A percentile compares a stretch with the other conserved stretches of the same genome.
Evolutionary conservation across 2,329 filamentous ascomycete genomes (phyloP).

Genomic region (Harringtonia lauricola): DNA sequence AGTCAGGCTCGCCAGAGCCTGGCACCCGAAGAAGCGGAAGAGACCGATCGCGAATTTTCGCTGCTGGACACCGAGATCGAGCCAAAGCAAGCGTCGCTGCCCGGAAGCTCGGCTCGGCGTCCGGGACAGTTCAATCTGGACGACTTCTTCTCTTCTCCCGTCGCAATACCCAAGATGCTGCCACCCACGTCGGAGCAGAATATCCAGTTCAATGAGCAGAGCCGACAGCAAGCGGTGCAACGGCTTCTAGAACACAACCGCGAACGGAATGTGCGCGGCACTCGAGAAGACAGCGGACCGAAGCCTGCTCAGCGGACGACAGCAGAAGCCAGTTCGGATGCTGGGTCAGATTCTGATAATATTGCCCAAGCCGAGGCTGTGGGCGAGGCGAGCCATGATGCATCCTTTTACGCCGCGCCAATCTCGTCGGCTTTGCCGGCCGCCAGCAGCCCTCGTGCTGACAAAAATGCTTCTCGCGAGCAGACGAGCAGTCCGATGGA

Average conservation of each 20-base stretch:
- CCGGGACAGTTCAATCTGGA: constrained; percentile 6
- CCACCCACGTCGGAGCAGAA: constrained; percentile 8
- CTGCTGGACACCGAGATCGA: constrained; percentile 22
- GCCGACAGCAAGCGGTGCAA: constrained; percentile 4
- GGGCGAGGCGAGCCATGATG: too few relatives aligned
- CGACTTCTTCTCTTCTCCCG: constrained; percentile 46
- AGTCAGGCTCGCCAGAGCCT: not conserved
- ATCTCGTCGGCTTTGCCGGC: too few relatives aligned
- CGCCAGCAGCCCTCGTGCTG: too few relatives aligned
- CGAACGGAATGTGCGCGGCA: not conserved
- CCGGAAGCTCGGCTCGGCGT: not conserved
- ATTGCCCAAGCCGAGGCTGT: too few relatives aligned
- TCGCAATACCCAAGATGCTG: constrained; percentile 22
- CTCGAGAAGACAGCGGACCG: not conserved
- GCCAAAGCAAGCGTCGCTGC: not conserved
- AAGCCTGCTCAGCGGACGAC: too few relatives aligned
- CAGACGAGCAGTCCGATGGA: too few relatives aligned
- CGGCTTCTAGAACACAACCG: constrained; percentile 4
- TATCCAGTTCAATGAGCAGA: constrained; percentile 9
- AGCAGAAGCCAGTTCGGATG: too few relatives aligned
- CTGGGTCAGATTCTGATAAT: too few relatives aligned
- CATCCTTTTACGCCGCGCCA: too few relatives aligned
- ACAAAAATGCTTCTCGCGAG: too few relatives aligned
- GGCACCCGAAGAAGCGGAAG: constrained; percentile 8
- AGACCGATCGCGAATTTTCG: constrained; percentile 34